These are phyloP conservation scores for Beauveria australis DNA, from an alignment of 2,329 filamentous ascomycete genomes.

Conservation along the genomic window DNA sequence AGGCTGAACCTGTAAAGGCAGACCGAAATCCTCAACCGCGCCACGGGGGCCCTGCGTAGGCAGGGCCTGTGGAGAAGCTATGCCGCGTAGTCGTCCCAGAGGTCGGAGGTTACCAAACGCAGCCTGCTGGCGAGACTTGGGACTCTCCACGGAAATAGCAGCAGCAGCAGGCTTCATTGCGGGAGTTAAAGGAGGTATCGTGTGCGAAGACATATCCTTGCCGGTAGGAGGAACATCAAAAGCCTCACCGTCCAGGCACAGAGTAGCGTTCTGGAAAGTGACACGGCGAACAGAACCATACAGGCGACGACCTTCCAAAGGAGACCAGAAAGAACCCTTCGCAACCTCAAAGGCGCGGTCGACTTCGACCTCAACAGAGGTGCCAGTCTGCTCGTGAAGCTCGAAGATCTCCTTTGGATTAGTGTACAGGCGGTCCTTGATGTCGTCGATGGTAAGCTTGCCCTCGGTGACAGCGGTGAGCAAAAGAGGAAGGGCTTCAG, in stretches of 20 bases:
- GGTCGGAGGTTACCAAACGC: constrained; percentile 23
- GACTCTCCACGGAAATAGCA: constrained; percentile 29
- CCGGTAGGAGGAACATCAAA: constrained; percentile 51
- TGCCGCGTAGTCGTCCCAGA: constrained; percentile 23
- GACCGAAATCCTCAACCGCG: constrained; percentile 36
- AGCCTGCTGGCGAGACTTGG: constrained; percentile 25
- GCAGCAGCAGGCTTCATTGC: constrained; percentile 42
- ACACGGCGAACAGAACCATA: constrained; percentile 66
- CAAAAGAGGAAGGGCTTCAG: constrained; percentile 65
- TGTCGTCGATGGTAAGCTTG: constrained; percentile 63
- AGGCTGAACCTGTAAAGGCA: constrained; percentile 40
- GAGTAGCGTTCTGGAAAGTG: constrained; percentile 65
- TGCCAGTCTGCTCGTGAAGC: constrained; percentile 69
- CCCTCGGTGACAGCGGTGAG: constrained; percentile 70
- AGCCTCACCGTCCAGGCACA: constrained; percentile 62
- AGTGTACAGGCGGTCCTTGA: constrained; percentile 63
- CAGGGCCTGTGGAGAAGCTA: constrained; percentile 19
- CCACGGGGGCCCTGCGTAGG: constrained; percentile 16
- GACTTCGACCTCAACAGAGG: constrained; percentile 66
- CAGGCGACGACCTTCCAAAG: constrained; percentile 61
- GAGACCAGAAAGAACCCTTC: constrained; percentile 50
- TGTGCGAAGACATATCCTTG: constrained; percentile 68
- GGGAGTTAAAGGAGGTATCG: constrained; percentile 47
- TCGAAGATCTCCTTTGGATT: constrained; percentile 78
- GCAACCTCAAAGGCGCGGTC: constrained; percentile 60